Base-by-base conservation (phyloP, 2,329 filamentous ascomycete species). In the Fusarium humuli region DNA sequence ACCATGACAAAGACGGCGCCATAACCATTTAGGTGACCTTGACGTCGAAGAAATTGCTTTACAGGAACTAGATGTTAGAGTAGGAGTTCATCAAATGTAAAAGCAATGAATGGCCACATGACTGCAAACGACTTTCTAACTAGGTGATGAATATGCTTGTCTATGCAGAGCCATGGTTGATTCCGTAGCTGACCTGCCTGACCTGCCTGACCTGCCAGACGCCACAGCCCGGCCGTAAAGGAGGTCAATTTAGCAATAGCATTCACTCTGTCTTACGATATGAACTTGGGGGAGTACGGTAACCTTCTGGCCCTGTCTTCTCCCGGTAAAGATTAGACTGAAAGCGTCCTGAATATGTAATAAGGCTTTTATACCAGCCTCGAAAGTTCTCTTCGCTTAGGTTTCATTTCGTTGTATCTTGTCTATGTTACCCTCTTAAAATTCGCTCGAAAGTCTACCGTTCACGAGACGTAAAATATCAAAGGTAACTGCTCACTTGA, bases 41-140 rank as follows among this genome's bases (percentile, higher is more conserved):
- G 23, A 46, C 47, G 52, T 29, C 32, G 40, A 58, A 57, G 52
- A 57, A 41, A 52, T 47, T 65, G 50, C 56, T 57, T 42, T 29
- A 14, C 41, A 50, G 49, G 52, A 40, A 48, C 48, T 73, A 69
- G 46, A 53, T 69, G 64, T 67, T 75, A 75, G 69, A 74, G 62
- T 59, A 65, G 63, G 63, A 69, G 69, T 61, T 47, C 55, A 67
- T 66, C 65, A 60, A 67, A 59, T 70, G 69, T 65, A 63, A 70
- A 71, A 54, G 69, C 44, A 60, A 68, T 30, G 54, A 34, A 58
- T 44, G 47, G 58, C 50, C 48, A 64, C 18, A 69, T 61, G 66
- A 50, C 48, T 49, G 48, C 14, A 40, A 29, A 50, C 20, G 49
- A 22, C 47, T 23, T 57, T 18, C 23, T 8, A 22, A 34, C 25